Evolutionary conservation across 108 stramenopile species (phyloP).

Genomic region (Aurantiochytrium sp.): DNA sequence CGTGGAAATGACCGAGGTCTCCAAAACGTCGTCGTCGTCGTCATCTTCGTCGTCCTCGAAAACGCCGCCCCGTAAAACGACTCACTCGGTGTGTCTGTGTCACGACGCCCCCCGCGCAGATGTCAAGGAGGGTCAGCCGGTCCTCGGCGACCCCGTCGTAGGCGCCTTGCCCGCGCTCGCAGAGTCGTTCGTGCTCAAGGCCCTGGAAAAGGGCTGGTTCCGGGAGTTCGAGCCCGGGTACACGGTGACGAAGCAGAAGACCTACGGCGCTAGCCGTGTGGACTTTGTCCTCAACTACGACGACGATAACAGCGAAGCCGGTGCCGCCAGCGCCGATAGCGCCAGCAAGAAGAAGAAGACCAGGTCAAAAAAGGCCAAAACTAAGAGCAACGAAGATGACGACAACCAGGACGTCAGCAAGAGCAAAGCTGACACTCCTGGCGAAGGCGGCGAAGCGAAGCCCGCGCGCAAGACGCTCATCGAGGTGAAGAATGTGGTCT

Average conservation of each 20-base stretch:
- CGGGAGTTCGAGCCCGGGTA: not conserved
- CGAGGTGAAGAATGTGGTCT: not conserved
- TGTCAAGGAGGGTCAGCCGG: not conserved
- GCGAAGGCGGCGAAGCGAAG: too few relatives aligned
- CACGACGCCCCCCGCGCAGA: not conserved
- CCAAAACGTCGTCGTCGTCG: not conserved
- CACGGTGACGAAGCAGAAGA: not conserved
- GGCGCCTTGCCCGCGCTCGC: not conserved
- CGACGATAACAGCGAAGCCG: too few relatives aligned
- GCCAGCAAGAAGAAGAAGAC: too few relatives aligned
- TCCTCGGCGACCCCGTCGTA: not conserved
- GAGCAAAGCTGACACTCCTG: too few relatives aligned
- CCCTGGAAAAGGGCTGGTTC: not conserved
- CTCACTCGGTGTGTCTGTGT: not conserved
- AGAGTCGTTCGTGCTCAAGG: not conserved
- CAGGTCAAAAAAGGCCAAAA: too few relatives aligned
- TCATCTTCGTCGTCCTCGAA: too few relatives aligned
- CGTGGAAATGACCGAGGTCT: not conserved
- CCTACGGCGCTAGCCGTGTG: not conserved
- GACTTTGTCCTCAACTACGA: not conserved
- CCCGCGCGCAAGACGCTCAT: not conserved
- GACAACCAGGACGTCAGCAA: too few relatives aligned
- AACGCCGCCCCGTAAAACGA: not conserved
- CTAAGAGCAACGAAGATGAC: too few relatives aligned
- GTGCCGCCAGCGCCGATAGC: too few relatives aligned